These are phyloP conservation scores for Phytophthora citricola DNA, from an alignment of 352 stramenopile genomes.

Conservation along the genomic window DNA sequence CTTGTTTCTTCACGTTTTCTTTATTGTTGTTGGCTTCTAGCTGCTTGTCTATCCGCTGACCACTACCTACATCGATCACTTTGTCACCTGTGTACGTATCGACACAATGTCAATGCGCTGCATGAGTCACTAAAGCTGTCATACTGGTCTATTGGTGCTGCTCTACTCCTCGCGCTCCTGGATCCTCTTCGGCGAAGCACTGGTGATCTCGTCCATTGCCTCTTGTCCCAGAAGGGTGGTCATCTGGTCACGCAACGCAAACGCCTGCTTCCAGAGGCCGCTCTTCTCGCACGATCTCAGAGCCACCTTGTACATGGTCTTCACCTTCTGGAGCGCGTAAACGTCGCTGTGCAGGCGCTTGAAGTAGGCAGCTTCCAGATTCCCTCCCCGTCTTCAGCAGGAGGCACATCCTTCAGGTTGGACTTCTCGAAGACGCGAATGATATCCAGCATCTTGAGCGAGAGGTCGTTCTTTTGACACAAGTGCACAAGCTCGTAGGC, in stretches of 20 bases:
- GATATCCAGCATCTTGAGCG: constrained; percentile 48
- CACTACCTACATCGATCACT: constrained; percentile 9
- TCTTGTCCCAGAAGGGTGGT: constrained; percentile 49
- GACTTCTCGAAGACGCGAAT: constrained; percentile 58
- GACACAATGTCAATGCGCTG: not conserved
- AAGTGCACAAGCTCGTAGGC: constrained; percentile 66
- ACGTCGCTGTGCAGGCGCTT: constrained; percentile 29
- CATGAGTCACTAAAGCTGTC: not conserved
- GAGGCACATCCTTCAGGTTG: constrained; percentile 41
- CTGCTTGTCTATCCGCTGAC: constrained; percentile 18
- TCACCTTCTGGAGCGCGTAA: constrained; percentile 52
- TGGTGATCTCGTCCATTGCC: constrained; percentile 37
- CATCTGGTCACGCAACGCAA: constrained; percentile 57
- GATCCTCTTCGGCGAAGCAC: constrained; percentile 20
- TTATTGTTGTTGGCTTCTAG: constrained; percentile 7
- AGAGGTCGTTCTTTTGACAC: constrained; percentile 47
- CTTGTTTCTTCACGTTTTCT: not conserved
- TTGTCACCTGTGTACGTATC: constrained; percentile 3
- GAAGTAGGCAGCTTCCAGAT: constrained; percentile 30
- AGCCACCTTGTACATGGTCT: constrained; percentile 62
- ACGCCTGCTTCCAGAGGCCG: constrained; percentile 67
- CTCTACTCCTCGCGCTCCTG: constrained; percentile 22
- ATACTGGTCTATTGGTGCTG: constrained; percentile 21
- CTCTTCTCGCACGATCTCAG: constrained; percentile 57
- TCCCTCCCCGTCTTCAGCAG: constrained; percentile 37